A percentile compares a stretch with the other conserved stretches of the same genome.
These are phyloP conservation scores for Triglochin maritima DNA, from an alignment of 106 monocot genomes.

Conservation along the genomic window DNA sequence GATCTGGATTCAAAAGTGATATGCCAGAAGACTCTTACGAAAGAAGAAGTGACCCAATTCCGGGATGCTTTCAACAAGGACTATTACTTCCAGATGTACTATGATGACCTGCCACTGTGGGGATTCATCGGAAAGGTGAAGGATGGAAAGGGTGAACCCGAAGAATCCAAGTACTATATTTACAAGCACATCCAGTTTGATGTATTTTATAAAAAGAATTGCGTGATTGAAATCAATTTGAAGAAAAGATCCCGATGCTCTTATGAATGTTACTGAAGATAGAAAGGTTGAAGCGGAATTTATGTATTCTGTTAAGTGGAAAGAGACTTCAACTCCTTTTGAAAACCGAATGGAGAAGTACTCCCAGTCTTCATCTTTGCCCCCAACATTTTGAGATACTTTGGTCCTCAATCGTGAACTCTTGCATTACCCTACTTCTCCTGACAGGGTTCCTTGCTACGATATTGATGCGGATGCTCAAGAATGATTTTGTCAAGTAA, in stretches of 20 bases:
- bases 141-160: conserved; percentile 1
- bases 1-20: conserved; percentile 1
- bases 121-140: conserved; percentile 20
- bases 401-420: conserved; percentile 18
- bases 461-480: no score
- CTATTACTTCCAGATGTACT: conserved; percentile 31
- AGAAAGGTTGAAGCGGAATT: conserved; percentile 13
- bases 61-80: conserved; percentile 16
- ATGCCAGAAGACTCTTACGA: conserved; percentile 6
- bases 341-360: conserved; percentile 22
- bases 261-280: conserved; percentile 13
- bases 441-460: no score
- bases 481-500: no score
- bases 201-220: conserved; percentile 16
- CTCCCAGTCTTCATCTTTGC: conserved; percentile 12
- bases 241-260: conserved; percentile 4
- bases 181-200: conserved; percentile 24
- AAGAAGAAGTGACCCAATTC: conserved; percentile 14
- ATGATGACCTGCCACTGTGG: conserved; percentile 24
- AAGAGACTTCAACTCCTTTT: conserved; percentile 14
- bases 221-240: conserved; percentile 17
- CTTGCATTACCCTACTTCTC: conserved; percentile 4
- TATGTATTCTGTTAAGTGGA: conserved; percentile 19
- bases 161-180: conserved; percentile 7
- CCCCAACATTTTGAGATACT: conserved; percentile 17